Base-by-base conservation (phyloP, 345 rosid species). In the Geranium rotundifolium region DNA sequence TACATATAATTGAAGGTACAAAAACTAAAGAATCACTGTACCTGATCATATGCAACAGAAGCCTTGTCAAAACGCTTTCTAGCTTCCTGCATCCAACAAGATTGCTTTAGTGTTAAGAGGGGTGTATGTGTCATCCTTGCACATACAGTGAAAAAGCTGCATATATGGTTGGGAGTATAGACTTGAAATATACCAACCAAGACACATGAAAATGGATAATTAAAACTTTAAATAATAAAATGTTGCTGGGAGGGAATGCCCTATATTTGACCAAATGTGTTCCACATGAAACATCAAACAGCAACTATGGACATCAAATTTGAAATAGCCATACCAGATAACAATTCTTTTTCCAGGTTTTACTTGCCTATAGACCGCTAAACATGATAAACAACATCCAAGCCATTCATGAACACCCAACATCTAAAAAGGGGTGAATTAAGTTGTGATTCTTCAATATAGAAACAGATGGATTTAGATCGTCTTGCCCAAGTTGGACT, bases 61-160 rank as follows among this genome's bases (percentile, higher is more conserved):
- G 96, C 91, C 84, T 90, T 95, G 81, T 95, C 99, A 80, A 95
- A 95, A 52, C 84, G 83, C 75, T 87, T 95, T 68, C 95, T 82
- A 30, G 93, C 97, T 88, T 95, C 99, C 97, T 95, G 84, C 76
- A 70, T 59, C 56, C 75, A 78, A 65, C 60, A 65, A 61, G 23
- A 71, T 70, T 57, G 16, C 0, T 46, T 46, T 46, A 46, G 52
- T 14, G 56, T 20, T n/a, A 46, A 46, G 12, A 46, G 15, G 52
- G 3, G 52, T 9, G 52, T 9, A 14, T 9, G 14, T 46, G 52
- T 46, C 41, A 34, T 8, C 12, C 52, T 46, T 46, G 12, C 15
- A 46, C 52, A 14, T 46, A 14, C 15, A 12, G 1, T 46, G 52
- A 46, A 9, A 46, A 12, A 46, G 16, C 52, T 46, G 52, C 52